These are phyloP conservation scores for Malassezia restricta DNA, from an alignment of 1,284 basidiomycete genomes.

Conservation along the genomic window DNA sequence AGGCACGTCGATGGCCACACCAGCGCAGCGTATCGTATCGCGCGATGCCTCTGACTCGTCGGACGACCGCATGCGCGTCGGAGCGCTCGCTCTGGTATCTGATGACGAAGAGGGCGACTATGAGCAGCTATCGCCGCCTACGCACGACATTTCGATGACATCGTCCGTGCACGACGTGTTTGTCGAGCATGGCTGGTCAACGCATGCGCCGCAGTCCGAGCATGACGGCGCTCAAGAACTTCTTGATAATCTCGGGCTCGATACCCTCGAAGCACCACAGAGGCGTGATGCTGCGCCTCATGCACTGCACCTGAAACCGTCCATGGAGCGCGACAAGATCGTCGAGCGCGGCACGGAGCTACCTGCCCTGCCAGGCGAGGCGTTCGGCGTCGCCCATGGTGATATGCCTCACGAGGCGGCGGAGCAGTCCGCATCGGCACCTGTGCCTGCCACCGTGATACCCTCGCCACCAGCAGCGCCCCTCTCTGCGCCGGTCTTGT, in stretches of 20 bases:
- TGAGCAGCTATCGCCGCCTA: neutral
- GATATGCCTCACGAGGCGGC: neutral
- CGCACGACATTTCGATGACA: neutral
- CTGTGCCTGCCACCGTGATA: neutral
- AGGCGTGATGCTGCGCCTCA: neutral
- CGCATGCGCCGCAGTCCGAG: neutral
- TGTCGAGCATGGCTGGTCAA: neutral
- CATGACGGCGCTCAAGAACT: neutral
- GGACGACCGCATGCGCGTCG: neutral
- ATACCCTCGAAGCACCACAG: neutral
- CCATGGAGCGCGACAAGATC: neutral
- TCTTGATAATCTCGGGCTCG: conserved; percentile 1
- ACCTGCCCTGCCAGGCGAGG: neutral
- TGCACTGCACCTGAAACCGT: neutral
- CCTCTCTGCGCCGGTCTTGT: neutral
- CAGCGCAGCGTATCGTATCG: neutral
- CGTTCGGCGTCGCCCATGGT: neutral
- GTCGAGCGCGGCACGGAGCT: neutral
- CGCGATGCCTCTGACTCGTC: neutral
- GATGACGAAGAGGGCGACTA: neutral
- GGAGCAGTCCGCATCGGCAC: neutral
- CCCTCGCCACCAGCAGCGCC: neutral
- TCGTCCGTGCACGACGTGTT: neutral
- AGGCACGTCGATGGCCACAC: neutral
- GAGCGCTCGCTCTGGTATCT: neutral